Percentiles rank a stretch among this genome's conserved stretches.
Evolutionary conservation across 805 yeast genomes (phyloP).

Genomic region (Saccharomycopsis sp.): DNA sequence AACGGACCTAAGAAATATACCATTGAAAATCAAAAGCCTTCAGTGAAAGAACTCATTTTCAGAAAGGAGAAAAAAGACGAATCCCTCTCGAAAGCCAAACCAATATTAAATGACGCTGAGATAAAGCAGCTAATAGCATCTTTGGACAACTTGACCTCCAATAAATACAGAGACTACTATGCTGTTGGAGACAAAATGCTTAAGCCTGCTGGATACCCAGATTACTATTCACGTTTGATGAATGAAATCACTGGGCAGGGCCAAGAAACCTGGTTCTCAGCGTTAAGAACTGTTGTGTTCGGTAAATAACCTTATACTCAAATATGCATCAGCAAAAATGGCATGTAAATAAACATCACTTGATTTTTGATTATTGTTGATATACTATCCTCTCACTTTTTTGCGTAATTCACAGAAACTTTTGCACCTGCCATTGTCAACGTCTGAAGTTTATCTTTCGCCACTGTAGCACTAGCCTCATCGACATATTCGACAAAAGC

Average conservation of each 20-base stretch:
- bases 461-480: constrained; percentile 43
- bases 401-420: constrained; percentile 27
- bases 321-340: too few relatives aligned
- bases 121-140: constrained; percentile 47
- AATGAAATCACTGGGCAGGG: constrained; percentile 65
- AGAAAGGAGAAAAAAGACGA: constrained; percentile 28
- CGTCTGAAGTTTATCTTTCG: constrained; percentile 27
- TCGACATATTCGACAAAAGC: constrained; percentile 76
- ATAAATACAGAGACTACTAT: constrained; percentile 41
- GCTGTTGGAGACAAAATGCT: constrained; percentile 57
- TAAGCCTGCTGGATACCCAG: constrained; percentile 80
- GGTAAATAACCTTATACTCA: constrained; percentile 44
- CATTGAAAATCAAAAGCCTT: constrained; percentile 33
- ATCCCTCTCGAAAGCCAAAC: constrained; percentile 29
- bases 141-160: constrained; percentile 11
- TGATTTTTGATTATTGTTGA: neutral
- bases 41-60: constrained; percentile 35
- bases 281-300: constrained; percentile 66
- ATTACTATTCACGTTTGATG: constrained; percentile 64
- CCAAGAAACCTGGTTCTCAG: constrained; percentile 58
- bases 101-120: constrained; percentile 42
- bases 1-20: constrained; percentile 37
- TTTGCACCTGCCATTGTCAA: constrained; percentile 21
- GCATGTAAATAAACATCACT: neutral
- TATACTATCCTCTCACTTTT: constrained; percentile 24